Evolutionary conservation across 345 rosid species (phyloP).

Genomic region (Eucalyptus decipiens): DNA sequence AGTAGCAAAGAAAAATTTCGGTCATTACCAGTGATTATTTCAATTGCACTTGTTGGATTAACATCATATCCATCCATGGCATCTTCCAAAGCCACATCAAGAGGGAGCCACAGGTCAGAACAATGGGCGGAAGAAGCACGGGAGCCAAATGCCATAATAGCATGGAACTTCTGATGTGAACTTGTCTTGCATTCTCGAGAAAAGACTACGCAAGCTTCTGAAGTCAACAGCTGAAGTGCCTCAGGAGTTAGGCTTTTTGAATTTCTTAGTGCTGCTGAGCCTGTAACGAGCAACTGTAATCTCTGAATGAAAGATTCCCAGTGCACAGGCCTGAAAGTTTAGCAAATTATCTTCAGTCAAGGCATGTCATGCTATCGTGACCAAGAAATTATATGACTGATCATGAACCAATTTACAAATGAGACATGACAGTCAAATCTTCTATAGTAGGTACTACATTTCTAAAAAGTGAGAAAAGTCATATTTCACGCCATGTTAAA

Average conservation of each 20-base stretch:
- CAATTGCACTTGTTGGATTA: conserved; percentile 61
- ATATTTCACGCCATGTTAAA: neutral
- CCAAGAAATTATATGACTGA: neutral
- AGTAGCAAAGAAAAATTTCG: neutral
- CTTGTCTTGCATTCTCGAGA: conserved; percentile 33
- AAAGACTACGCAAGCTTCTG: conserved; percentile 19
- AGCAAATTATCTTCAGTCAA: neutral
- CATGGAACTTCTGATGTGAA: conserved; percentile 33
- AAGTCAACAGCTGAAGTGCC: conserved; percentile 44
- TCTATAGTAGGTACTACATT: neutral
- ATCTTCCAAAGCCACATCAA: conserved; percentile 89
- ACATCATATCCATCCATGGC: conserved; percentile 91
- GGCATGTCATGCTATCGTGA: neutral
- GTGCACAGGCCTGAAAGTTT: conserved; percentile 34
- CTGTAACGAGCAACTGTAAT: conserved; percentile 39
- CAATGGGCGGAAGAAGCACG: conserved; percentile 50
- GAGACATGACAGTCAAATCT: neutral
- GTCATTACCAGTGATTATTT: conserved; percentile 59
- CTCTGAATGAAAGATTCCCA: conserved; percentile 63
- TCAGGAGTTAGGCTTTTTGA: conserved; percentile 31
- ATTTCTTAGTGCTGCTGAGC: conserved; percentile 47
- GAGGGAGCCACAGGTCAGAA: conserved; percentile 91
- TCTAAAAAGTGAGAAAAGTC: neutral
- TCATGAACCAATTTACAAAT: neutral
- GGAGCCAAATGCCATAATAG: conserved; percentile 52